Evolutionary conservation across 805 yeast genomes (phyloP).

Genomic region (Hanseniaspora mollemarum): DNA sequence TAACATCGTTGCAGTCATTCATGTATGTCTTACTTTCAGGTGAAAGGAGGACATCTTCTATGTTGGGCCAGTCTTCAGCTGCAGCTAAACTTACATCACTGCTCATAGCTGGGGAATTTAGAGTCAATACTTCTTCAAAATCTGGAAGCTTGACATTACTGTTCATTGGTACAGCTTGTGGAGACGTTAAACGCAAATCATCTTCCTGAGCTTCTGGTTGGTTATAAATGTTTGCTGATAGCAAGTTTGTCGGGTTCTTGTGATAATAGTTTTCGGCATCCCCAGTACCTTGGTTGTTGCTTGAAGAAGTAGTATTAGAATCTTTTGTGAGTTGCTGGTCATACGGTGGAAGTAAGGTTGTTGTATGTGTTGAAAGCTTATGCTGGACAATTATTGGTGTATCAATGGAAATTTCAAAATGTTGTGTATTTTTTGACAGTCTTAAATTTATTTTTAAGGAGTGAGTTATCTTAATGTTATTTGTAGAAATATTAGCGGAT

Average conservation of each 20-base stretch:
- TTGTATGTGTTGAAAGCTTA: slow-evolving; percentile 66
- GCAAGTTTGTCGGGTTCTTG: slow-evolving; percentile 4
- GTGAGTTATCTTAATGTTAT: slow-evolving; percentile 77
- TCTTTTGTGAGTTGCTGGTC: slow-evolving; percentile 1
- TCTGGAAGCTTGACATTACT: slow-evolving; percentile 7
- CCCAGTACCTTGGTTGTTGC: background rate
- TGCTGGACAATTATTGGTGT: slow-evolving; percentile 82
- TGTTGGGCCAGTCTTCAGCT: background rate
- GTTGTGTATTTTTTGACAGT: slow-evolving; percentile 72
- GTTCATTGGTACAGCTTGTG: slow-evolving; percentile 10
- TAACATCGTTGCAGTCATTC: background rate
- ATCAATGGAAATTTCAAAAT: slow-evolving; percentile 87
- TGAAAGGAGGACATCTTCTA: slow-evolving; percentile 7
- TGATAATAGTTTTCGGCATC: slow-evolving; percentile 1
- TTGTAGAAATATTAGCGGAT: slow-evolving; percentile 79
- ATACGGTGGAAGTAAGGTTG: slow-evolving; percentile 66
- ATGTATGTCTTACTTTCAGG: background rate
- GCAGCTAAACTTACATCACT: background rate
- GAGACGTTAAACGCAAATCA: slow-evolving; percentile 11
- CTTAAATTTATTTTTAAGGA: slow-evolving; percentile 88
- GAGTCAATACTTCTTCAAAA: slow-evolving; percentile 11
- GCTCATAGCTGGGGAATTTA: slow-evolving; percentile 8
- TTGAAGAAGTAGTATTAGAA: background rate
- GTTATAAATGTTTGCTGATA: slow-evolving; percentile 11
- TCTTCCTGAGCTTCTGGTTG: slow-evolving; percentile 10